These are phyloP conservation scores for Circinella minor DNA, from an alignment of 371 early-diverging fungal species.

Conservation along the genomic window DNA sequence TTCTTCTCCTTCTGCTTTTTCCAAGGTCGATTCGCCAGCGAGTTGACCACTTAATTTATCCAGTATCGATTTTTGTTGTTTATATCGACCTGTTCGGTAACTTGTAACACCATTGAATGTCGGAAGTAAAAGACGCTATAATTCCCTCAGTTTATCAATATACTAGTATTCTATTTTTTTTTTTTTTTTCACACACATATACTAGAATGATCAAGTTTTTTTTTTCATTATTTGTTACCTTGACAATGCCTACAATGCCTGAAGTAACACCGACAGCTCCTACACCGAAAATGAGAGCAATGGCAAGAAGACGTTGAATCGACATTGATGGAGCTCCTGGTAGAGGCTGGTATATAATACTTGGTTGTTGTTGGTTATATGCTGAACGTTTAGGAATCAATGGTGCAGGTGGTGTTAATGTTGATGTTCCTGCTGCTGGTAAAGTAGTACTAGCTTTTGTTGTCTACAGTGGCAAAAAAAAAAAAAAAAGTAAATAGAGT, in stretches of 20 bases:
- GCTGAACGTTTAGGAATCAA: slow-evolving; percentile 7
- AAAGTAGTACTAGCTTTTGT: too few relatives aligned
- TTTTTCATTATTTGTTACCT: slow-evolving; percentile 27
- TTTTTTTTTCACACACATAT: too few relatives aligned
- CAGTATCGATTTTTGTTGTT: slow-evolving; percentile 10
- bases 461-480: too few relatives aligned
- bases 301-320: slow-evolving; percentile 35
- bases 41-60: slow-evolving; percentile 17
- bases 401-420: slow-evolving; percentile 16
- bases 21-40: background rate
- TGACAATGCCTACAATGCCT: slow-evolving; percentile 39
- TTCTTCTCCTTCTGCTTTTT: background rate
- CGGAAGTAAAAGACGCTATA: slow-evolving; percentile 21
- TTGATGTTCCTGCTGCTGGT: background rate
- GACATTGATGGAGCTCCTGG: slow-evolving; percentile 37
- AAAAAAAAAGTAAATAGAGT: too few relatives aligned
- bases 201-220: too few relatives aligned
- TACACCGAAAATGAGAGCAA: slow-evolving; percentile 44
- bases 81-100: slow-evolving; percentile 23
- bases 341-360: slow-evolving; percentile 35
- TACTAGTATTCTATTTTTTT: too few relatives aligned
- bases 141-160: too few relatives aligned
- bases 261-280: slow-evolving; percentile 47
- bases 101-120: slow-evolving; percentile 18
- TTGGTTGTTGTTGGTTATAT: slow-evolving; percentile 17